Evolutionary conservation across 306 rosid genomes (phyloP), one percentile per base, ranked within the genome.

Genomic region (Carpinus viminea): DNA sequence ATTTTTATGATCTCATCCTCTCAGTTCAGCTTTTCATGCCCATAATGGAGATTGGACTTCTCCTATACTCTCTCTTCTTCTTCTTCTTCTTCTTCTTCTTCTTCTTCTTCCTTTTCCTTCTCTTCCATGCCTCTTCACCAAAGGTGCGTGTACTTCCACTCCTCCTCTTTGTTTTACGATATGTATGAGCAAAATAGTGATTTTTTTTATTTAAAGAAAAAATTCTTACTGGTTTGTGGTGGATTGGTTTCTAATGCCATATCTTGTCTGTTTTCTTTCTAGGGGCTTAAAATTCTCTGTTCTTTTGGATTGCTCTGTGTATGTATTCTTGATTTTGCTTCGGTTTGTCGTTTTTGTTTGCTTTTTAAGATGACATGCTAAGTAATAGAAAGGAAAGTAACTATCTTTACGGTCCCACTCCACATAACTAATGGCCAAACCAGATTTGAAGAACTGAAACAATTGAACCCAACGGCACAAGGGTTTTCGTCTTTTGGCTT

Each of bases 71-170:
- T 78, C 77, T 86, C 86, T 61, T 76, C 51, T 62, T 85, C n/a
- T n/a, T n/a, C n/a, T n/a, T n/a, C n/a, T n/a, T n/a, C n/a, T n/a
- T n/a, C n/a, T n/a, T n/a, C n/a, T n/a, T n/a, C n/a, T n/a, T n/a
- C n/a, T n/a, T n/a, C n/a, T n/a, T n/a, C 45, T 20, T 68, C 28
- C 74, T 87, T 5, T 65, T 85, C 12, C 72, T 86, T 48, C 79
- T 87, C 83, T 20, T 85, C 38, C 75, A 46, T 72, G 74, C 76
- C 47, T 88, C 94, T 50, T 85, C 75, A 79, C 91, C 99, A 81
- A 97, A 93, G 92, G 88, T 36, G 85, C 94, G 99, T n/a, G 94
- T 90, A 77, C 71, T 62, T 74, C 70, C 36, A 64, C 84, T 72
- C 72, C 70, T 26, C 70, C 68, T 28, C 59, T 74, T 52, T 45